Conservation (phyloP, 2,329 filamentous ascomycete species). For the Didymella lethalis region DNA sequence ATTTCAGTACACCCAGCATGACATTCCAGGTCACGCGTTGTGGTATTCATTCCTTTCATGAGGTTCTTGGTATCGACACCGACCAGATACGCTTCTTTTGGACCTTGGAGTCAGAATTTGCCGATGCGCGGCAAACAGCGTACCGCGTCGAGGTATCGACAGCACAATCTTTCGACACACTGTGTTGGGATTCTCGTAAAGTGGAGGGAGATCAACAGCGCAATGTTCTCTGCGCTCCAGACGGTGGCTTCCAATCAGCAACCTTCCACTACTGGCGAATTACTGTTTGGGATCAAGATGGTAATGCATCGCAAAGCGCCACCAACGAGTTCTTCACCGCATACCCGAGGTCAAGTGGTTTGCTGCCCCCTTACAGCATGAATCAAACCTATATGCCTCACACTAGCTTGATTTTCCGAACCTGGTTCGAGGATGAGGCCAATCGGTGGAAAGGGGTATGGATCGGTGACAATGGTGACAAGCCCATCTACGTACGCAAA, state of each 20-base stretch:
- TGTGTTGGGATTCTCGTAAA: conserved; percentile 35
- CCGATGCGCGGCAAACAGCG: conserved; percentile 43
- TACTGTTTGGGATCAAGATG: conserved; percentile 50
- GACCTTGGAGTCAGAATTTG: conserved; percentile 41
- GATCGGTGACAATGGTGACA: conserved; percentile 53
- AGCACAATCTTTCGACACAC: conserved; percentile 15
- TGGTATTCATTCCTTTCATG: conserved; percentile 53
- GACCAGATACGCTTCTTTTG: conserved; percentile 51
- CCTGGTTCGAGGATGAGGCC: conserved; percentile 53
- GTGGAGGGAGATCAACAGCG: conserved; percentile 34
- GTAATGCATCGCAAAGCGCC: conserved; percentile 30
- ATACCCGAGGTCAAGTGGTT: conserved; percentile 46
- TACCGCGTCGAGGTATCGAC: conserved; percentile 38
- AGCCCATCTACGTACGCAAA: conserved; percentile 53
- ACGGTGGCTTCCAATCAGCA: conserved; percentile 49
- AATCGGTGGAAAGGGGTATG: conserved; percentile 54
- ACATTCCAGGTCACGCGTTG: conserved; percentile 42
- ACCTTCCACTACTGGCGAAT: conserved; percentile 51
- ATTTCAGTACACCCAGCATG: conserved; percentile 13
- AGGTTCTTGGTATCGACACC: conserved; percentile 52
- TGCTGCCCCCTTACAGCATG: conserved; percentile 54
- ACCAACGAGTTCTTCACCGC: conserved; percentile 52
- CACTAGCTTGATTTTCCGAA: conserved; percentile 53
- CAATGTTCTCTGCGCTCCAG: conserved; percentile 40
- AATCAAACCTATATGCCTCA: conserved; percentile 56